Base-by-base conservation (phyloP, 805 yeast genomes). In the Jamesozyma lodderae region DNA sequence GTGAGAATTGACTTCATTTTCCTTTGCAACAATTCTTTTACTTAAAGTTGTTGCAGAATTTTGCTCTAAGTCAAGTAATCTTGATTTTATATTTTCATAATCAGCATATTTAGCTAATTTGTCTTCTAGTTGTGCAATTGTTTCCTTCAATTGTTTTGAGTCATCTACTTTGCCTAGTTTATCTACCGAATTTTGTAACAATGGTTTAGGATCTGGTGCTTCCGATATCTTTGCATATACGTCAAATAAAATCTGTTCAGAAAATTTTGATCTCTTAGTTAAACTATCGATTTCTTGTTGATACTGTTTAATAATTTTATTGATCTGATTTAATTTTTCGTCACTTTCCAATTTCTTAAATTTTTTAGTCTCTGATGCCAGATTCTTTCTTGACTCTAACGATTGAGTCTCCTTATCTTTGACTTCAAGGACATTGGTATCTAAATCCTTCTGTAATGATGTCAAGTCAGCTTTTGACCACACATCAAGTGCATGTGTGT, bases 141-240 rank as follows among this genome's bases (percentile, higher is more conserved):
- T 83, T 18, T 64, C 62, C 41, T 69, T 69, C 35, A 82, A 59
- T 8, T 60, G 59, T 3, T 68, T 70, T 6, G 71, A 62, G 37
- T 82, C 85, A 16, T 70, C 65, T 1, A 70, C 66, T 15, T 73
- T 70, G 3, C 70, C 59, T 6, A 81, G 74, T 4, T 84, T 73
- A 35, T 79, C 84, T 20, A 82, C 55, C 1, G 88, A 75, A 27
- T 77, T 70, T 48, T 81, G 82, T 41, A 90, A 63, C 30, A 88
- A 59, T 4, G 95, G 94, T 44, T 72, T 75, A 1, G 97, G 97
- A 62, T 90, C 96, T 0, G 96, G 96, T 0, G 94, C 88, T 57
- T 88, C 95, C 4, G 87, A 84, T 4, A 90, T 63, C 13, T 76
- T 67, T 40, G 84, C 67, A 63, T 90, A 90, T 17, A 84, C 67